Percentiles rank a stretch among this genome's conserved stretches.
These are phyloP conservation scores for Pythium brassicae DNA, from an alignment of 352 stramenopile genomes.

Conservation along the genomic window DNA sequence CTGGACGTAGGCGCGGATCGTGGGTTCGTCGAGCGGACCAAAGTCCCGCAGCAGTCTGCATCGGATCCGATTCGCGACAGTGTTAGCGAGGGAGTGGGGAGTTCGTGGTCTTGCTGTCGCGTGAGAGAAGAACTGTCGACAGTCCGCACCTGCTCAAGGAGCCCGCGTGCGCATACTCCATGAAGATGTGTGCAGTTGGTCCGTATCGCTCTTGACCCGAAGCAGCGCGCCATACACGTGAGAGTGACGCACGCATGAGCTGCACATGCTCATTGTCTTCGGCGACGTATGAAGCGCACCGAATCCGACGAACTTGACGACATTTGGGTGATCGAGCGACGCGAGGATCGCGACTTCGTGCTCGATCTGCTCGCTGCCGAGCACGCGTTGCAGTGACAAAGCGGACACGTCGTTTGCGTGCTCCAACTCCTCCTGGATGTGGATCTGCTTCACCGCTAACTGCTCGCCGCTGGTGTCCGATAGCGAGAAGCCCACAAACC, in stretches of 20 bases:
- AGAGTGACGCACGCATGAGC: neutral
- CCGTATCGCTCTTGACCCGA: constrained; percentile 37
- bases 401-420: constrained; percentile 67
- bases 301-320: constrained; percentile 55
- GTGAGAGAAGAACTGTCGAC: neutral
- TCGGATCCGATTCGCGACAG: neutral
- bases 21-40: constrained; percentile 57
- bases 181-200: constrained; percentile 67
- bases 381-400: constrained; percentile 48
- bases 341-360: constrained; percentile 46
- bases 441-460: constrained; percentile 87
- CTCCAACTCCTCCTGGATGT: constrained; percentile 67
- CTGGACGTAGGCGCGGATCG: constrained; percentile 47
- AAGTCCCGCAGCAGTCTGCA: constrained; percentile 78
- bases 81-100: neutral
- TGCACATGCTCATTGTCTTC: neutral
- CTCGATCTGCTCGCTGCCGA: constrained; percentile 52
- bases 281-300: constrained; percentile 22
- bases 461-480: constrained; percentile 55
- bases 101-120: neutral
- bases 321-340: constrained; percentile 48
- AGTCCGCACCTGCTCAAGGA: constrained; percentile 56
- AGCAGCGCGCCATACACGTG: too few relatives aligned
- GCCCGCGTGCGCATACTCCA: constrained; percentile 83
- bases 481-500: neutral